Conservation (phyloP, 78 protist species). For the Dictyostelium citrinum region DNA sequence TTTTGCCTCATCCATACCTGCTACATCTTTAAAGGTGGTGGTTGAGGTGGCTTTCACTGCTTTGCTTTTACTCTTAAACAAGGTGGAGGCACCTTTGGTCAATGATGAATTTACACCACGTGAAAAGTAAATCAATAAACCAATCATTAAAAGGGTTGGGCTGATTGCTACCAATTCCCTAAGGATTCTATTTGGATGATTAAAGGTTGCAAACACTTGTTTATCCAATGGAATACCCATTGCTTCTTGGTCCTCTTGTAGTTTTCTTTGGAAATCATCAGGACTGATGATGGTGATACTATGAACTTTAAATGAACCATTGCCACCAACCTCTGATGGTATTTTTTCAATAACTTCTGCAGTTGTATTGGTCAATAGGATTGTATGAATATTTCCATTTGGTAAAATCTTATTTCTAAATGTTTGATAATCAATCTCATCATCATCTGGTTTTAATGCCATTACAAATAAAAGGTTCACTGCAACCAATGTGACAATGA, state of each 20-base stretch:
- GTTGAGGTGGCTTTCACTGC: slow-evolving; percentile 14
- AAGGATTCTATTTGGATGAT: not conserved
- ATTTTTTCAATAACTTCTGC: slow-evolving; percentile 13
- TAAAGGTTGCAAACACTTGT: slow-evolving; percentile 43
- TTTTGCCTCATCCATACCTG: slow-evolving; percentile 94
- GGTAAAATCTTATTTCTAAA: slow-evolving; percentile 32
- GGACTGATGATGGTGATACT: slow-evolving; percentile 10
- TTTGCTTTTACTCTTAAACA: slow-evolving; percentile 8
- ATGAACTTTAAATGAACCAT: not conserved
- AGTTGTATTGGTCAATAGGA: not conserved
- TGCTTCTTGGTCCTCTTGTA: slow-evolving; percentile 47
- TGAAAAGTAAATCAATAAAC: slow-evolving; percentile 9
- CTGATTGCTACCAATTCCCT: not conserved
- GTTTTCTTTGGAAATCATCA: slow-evolving; percentile 50
- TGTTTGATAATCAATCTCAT: slow-evolving; percentile 55
- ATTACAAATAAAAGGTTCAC: not conserved
- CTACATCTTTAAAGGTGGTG: slow-evolving; percentile 86
- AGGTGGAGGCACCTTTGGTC: not conserved
- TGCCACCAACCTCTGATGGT: not conserved
- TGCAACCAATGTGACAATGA: not conserved
- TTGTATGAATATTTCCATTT: not conserved
- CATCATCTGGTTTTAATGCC: not conserved
- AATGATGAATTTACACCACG: not conserved
- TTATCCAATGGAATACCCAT: slow-evolving; percentile 30
- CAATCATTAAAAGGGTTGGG: slow-evolving; percentile 33